phyloP scores from a whole-genome alignment of 129 eudicot species.

The Smallanthus sonchifolius region DNA sequence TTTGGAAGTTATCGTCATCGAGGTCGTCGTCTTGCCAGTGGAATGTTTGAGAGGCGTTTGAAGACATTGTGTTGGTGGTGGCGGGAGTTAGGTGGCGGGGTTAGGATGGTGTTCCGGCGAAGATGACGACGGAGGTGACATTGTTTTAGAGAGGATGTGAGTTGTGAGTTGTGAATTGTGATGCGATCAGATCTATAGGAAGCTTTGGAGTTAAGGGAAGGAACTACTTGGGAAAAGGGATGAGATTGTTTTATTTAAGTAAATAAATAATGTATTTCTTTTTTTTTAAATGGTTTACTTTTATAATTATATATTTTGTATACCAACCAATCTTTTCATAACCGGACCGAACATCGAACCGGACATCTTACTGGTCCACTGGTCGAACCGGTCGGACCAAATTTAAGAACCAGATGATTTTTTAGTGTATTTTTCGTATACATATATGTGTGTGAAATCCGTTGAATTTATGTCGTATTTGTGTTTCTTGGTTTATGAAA shows the following conservation, averaged over 20 bases:
- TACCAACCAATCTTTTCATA: too few species aligned
- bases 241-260: too few species aligned
- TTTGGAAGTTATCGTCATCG: conserved; percentile 65
- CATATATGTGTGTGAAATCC: too few species aligned
- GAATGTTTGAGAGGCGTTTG: conserved; percentile 37
- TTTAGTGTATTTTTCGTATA: too few species aligned
- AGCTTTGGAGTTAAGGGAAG: not conserved
- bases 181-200: conserved; percentile 5
- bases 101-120: not conserved
- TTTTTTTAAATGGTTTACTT: not conserved
- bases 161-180: not conserved
- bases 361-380: too few species aligned
- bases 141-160: not conserved
- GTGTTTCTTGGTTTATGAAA: too few species aligned
- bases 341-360: too few species aligned
- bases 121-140: not conserved
- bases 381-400: too few species aligned
- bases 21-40: conserved; percentile 70
- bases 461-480: too few species aligned
- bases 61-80: conserved; percentile 8
- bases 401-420: too few species aligned
- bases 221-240: not conserved
- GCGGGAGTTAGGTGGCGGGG: not conserved
- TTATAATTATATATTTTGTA: not conserved
- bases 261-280: too few species aligned